Evolutionary conservation across 768 basidiomycete species (phyloP).

Genomic region (Podaxis pistillaris): DNA sequence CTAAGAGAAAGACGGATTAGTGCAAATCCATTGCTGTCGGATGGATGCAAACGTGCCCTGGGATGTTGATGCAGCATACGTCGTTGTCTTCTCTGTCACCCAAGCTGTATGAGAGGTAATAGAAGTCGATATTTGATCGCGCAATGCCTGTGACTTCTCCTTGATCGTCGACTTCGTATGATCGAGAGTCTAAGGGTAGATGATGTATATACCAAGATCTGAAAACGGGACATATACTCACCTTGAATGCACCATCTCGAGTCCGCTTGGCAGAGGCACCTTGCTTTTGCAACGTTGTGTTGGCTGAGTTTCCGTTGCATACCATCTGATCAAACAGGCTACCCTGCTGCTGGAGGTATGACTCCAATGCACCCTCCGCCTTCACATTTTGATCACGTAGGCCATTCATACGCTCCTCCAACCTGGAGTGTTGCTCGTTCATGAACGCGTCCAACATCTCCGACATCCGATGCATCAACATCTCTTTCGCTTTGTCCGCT

Average conservation of each 20-base stretch:
- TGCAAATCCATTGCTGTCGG: background rate
- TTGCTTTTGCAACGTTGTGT: conserved; percentile 6
- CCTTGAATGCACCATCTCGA: conserved; percentile 16
- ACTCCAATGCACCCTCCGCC: conserved; percentile 48
- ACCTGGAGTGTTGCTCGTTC: conserved; percentile 60
- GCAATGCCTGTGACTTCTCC: conserved; percentile 8
- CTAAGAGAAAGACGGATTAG: conserved; percentile 29
- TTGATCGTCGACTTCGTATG: background rate
- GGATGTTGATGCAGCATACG: conserved; percentile 11
- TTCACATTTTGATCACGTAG: conserved; percentile 56
- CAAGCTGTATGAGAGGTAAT: conserved; percentile 11
- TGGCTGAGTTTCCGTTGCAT: conserved; percentile 18
- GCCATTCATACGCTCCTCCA: conserved; percentile 54
- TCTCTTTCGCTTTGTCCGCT: conserved; percentile 66
- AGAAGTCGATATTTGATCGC: conserved; percentile 8
- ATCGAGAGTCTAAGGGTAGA: background rate
- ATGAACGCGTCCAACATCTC: conserved; percentile 70
- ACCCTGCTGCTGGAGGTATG: conserved; percentile 49
- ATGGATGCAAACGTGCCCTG: conserved; percentile 18
- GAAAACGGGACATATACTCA: background rate
- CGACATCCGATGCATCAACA: conserved; percentile 74
- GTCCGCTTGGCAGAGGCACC: conserved; percentile 14
- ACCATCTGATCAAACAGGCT: conserved; percentile 45
- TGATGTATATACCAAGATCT: background rate
- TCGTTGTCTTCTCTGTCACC: conserved; percentile 3